Evolutionary conservation across 2,329 filamentous ascomycete species (phyloP).

Genomic region (Chrysoporthe cubensis): DNA sequence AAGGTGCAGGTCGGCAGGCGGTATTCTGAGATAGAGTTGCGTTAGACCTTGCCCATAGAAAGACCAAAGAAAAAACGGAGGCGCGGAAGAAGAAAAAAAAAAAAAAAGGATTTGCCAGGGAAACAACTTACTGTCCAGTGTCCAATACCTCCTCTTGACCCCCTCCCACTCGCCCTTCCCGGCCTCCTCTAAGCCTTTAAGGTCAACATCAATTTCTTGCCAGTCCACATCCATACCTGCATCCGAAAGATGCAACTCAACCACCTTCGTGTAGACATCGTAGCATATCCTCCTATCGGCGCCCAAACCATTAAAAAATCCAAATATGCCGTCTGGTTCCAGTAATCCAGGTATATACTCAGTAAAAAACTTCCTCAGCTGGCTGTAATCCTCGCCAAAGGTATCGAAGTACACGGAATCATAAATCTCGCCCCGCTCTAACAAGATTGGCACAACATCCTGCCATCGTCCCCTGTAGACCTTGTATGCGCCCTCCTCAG

Average conservation of each 20-base stretch:
- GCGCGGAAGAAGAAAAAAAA: neutral
- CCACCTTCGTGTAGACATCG: conserved; percentile 91
- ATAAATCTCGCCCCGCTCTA: conserved; percentile 71
- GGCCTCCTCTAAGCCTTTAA: conserved; percentile 63
- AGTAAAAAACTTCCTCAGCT: conserved; percentile 84
- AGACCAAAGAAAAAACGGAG: conserved; percentile 10
- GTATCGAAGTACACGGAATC: conserved; percentile 98
- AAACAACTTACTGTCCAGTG: conserved; percentile 65
- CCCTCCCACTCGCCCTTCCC: conserved; percentile 84
- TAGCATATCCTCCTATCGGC: conserved; percentile 93
- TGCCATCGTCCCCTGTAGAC: conserved; percentile 81
- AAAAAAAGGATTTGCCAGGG: neutral
- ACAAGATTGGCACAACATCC: conserved; percentile 71
- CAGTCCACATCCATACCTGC: conserved; percentile 89
- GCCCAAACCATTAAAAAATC: conserved; percentile 90
- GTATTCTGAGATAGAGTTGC: conserved; percentile 57
- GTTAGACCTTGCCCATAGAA: conserved; percentile 29
- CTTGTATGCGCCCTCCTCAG: conserved; percentile 70
- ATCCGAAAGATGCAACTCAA: conserved; percentile 88
- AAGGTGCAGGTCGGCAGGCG: conserved; percentile 75
- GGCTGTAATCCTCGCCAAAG: conserved; percentile 90
- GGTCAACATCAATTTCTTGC: conserved; percentile 76
- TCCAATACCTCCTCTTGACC: conserved; percentile 88
- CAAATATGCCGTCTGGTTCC: conserved; percentile 72
- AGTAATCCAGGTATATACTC: conserved; percentile 84